Evolutionary conservation across 2,329 filamentous ascomycete species (phyloP), one percentile per base, ranked within the genome.

Genomic region (Ophiocordyceps camponoti-floridani): DNA sequence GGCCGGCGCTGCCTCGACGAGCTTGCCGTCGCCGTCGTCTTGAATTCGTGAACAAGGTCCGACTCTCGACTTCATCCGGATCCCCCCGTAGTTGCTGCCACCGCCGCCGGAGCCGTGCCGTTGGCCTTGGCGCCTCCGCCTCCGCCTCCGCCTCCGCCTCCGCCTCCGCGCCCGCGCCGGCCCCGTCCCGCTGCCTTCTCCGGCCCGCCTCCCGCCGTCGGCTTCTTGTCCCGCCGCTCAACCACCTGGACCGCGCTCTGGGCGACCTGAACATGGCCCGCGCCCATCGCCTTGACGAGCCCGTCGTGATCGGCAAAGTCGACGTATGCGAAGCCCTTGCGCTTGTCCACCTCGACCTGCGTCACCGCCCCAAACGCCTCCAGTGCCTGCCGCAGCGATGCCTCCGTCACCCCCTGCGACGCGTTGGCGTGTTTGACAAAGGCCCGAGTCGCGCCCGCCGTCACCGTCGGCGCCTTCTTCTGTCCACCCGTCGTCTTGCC

Each of bases 291-390:
- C 55, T 84, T 86, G 53, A 75, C 75, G 26, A 96, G 68, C 10
- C 74, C 72, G 9, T 79, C 77, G 1, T 80, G 72, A 19, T 86
- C 79, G 10, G 75, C 73, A 63, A 95, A 96, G 50, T 94, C 84
- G 37, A 94, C 81, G 58, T 95, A 94, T 2, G 87, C 89, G 54
- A 94, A 94, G 0, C 87, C 87, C 60, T 95, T 95, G 55, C 88
- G 83, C 60, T 87, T 88, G 58, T 96, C 89, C 45, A 96, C 89
- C 54, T 95, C 89, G 16, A 94, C 84, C 51, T 77, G 82, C 0
- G 75, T 75, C 41, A 95, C 75, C 1, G 73, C 61, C 2, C 89
- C 89, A 53, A 86, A 94, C 0, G 65, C 62, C 41, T 79, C 72
- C 57, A 96, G 77, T 1, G 83, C 79, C 51, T 82, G 73, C 53